phyloP scores from a whole-genome alignment of 169 alveolate species.

The Plasmodium relictum region DNA sequence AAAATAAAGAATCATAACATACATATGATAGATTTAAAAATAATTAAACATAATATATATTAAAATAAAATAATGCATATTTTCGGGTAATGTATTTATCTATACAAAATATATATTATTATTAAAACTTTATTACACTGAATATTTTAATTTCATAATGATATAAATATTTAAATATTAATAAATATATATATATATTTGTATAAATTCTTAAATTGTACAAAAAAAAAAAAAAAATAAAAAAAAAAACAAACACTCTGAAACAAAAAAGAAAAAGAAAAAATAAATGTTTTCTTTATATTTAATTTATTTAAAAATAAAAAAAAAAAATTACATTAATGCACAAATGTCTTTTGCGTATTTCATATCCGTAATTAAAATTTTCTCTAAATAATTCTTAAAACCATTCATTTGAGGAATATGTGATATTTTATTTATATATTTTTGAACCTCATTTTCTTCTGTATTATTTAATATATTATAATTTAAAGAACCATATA shows the following conservation, averaged over 20 bases:
- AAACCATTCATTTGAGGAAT: slow-evolving; percentile 54
- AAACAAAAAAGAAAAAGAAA: slow-evolving; percentile 21
- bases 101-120: slow-evolving; percentile 15
- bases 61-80: not conserved
- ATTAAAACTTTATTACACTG: not conserved
- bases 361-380: slow-evolving; percentile 65
- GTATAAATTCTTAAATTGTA: slow-evolving; percentile 2
- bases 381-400: slow-evolving; percentile 41
- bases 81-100: slow-evolving; percentile 17
- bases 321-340: slow-evolving; percentile 6
- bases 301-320: not conserved
- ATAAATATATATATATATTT: not conserved
- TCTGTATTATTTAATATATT: slow-evolving; percentile 32
- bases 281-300: not conserved
- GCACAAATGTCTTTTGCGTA: slow-evolving; percentile 61
- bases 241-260: slow-evolving; percentile 4
- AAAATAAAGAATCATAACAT: not conserved
- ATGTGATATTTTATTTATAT: slow-evolving; percentile 46
- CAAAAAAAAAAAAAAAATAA: slow-evolving; percentile 15
- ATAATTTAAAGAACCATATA: slow-evolving; percentile 58
- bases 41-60: not conserved
- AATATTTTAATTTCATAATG: not conserved
- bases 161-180: not conserved
- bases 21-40: not conserved
- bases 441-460: slow-evolving; percentile 66